Percentiles rank a stretch among this genome's conserved stretches.
Conservation (phyloP, 2,329 filamentous ascomycete genomes). For the Drechslerella stenobrocha region DNA sequence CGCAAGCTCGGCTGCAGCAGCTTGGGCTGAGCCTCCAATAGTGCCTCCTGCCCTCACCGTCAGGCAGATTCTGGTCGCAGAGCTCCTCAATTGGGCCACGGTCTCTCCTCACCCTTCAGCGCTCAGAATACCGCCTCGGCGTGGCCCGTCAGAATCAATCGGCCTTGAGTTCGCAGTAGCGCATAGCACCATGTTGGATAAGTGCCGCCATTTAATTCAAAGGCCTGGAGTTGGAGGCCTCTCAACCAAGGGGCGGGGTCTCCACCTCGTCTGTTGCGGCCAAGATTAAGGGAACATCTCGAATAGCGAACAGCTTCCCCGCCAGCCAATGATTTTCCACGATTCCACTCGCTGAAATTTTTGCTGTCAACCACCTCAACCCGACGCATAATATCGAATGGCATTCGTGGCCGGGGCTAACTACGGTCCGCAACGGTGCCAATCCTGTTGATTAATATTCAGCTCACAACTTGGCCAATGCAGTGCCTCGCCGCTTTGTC, state of each 20-base stretch:
- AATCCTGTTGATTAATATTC: too few relatives aligned
- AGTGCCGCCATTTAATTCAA: not conserved
- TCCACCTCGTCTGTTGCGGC: not conserved
- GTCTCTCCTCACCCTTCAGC: too few relatives aligned
- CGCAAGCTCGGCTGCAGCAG: not conserved
- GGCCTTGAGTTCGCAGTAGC: not conserved
- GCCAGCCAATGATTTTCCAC: slow-evolving; percentile 15
- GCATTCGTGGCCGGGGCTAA: slow-evolving; percentile 3
- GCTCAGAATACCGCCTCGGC: too few relatives aligned
- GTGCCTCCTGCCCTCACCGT: too few relatives aligned
- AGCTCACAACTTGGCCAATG: not conserved
- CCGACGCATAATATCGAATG: not conserved
- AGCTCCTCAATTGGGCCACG: slow-evolving; percentile 6
- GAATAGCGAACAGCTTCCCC: not conserved
- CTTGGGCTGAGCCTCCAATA: not conserved
- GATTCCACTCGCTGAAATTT: too few relatives aligned
- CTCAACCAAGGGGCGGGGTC: not conserved
- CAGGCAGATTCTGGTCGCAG: too few relatives aligned
- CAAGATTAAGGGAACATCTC: not conserved
- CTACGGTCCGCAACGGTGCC: too few relatives aligned
- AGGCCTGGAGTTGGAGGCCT: not conserved
- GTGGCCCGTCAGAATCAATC: too few relatives aligned
- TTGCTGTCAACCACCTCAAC: too few relatives aligned
- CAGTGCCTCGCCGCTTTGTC: not conserved
- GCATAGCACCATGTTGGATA: not conserved